Conservation (phyloP, 2,329 filamentous ascomycete genomes). For the Fusarium agapanthi region DNA sequence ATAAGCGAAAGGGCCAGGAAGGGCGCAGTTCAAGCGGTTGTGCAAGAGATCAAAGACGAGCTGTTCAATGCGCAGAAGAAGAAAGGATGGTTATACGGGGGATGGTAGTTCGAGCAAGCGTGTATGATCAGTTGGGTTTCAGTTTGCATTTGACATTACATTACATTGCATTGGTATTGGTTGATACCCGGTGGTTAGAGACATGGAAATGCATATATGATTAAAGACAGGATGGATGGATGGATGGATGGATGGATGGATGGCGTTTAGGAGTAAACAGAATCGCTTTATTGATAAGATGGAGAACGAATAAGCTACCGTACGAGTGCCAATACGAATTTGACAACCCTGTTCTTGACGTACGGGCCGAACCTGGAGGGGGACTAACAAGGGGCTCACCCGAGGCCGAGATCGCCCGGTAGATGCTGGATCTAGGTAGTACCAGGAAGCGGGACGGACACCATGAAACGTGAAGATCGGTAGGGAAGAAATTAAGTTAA, state of each 20-base stretch:
- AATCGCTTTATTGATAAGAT: background rate
- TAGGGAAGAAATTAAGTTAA: background rate
- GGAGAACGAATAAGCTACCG: background rate
- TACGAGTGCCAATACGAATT: background rate
- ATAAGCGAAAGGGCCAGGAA: conserved; percentile 49
- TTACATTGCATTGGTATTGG: conserved; percentile 1
- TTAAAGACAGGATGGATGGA: background rate
- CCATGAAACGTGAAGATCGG: background rate
- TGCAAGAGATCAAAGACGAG: conserved; percentile 31
- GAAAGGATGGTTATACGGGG: conserved; percentile 30
- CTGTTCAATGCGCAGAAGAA: conserved; percentile 35
- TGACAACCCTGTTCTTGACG: background rate
- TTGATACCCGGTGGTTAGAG: conserved; percentile 17
- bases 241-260: conserved; percentile 4
- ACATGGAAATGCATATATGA: conserved; percentile 5
- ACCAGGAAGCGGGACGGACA: background rate
- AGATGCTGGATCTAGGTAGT: conserved; percentile 7
- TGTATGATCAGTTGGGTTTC: background rate
- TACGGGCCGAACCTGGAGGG: conserved; percentile 4
- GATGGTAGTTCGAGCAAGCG: conserved; percentile 4
- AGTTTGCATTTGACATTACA: background rate
- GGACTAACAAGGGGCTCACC: background rate
- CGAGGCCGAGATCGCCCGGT: background rate
- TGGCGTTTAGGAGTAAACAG: conserved; percentile 21
- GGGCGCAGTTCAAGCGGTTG: conserved; percentile 29